Conservation (phyloP, 768 basidiomycete species). For the Macrolepiota dolichaula region DNA sequence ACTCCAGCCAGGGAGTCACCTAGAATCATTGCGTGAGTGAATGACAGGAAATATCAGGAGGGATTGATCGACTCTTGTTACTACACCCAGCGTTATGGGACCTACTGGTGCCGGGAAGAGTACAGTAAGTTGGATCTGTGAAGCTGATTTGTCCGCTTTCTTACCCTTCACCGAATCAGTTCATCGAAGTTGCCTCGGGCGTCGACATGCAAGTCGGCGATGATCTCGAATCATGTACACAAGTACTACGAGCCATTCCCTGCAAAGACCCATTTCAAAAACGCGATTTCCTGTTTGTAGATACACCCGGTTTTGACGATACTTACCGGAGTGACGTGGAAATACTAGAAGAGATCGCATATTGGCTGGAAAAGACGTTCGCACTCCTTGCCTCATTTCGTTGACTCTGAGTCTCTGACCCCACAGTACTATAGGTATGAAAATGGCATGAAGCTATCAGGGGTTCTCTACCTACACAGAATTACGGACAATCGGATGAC, state of each 20-base stretch:
- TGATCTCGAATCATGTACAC: constrained; percentile 9
- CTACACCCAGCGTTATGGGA: constrained; percentile 18
- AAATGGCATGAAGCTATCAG: constrained; percentile 1
- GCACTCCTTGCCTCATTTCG: not conserved
- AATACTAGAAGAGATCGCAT: constrained; percentile 7
- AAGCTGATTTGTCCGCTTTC: not conserved
- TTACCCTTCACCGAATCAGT: not conserved
- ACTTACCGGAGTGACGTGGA: constrained; percentile 10
- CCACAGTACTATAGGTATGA: not conserved
- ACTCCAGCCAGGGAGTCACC: not conserved
- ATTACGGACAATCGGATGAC: constrained; percentile 9
- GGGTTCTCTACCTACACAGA: constrained; percentile 11
- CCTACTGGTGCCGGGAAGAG: constrained; percentile 23
- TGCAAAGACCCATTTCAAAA: not conserved
- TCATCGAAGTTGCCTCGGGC: constrained; percentile 4
- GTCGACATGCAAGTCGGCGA: constrained; percentile 3
- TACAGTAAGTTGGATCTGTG: constrained; percentile 5
- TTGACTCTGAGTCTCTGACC: not conserved
- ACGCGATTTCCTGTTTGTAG: constrained; percentile 7
- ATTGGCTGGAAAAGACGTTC: constrained; percentile 11
- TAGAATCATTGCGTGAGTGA: constrained; percentile 11
- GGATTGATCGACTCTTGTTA: not conserved
- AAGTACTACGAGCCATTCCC: not conserved
- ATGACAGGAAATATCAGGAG: not conserved
- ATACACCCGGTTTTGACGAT: constrained; percentile 17